Conservation (phyloP, 2,329 filamentous ascomycete species). For the Aspergillus sp. region DNA sequence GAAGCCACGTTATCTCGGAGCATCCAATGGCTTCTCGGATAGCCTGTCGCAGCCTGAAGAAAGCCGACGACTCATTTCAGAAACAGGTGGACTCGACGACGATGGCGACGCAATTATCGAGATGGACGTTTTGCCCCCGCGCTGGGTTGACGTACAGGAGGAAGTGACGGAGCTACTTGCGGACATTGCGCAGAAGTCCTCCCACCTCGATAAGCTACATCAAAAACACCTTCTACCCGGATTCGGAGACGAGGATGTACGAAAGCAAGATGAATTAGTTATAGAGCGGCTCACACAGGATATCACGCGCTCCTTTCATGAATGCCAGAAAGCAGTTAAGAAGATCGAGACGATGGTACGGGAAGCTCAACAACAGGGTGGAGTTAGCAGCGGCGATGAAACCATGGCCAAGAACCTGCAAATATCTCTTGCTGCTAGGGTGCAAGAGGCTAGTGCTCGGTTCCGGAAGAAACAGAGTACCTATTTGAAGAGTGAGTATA, state of each 20-base stretch:
- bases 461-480: constrained; percentile 98
- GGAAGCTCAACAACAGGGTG: constrained; percentile 70
- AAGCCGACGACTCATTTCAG: constrained; percentile 80
- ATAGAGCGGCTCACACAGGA: constrained; percentile 89
- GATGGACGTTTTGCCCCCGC: constrained; percentile 93
- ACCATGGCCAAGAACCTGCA: constrained; percentile 96
- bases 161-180: constrained; percentile 83
- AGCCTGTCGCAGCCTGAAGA: constrained; percentile 64
- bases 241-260: constrained; percentile 92
- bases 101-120: constrained; percentile 95
- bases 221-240: constrained; percentile 96
- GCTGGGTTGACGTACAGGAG: constrained; percentile 94
- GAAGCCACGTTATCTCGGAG: constrained; percentile 69
- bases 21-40: constrained; percentile 63
- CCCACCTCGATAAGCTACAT: constrained; percentile 85
- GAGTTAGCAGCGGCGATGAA: constrained; percentile 80
- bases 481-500: constrained; percentile 80
- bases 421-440: constrained; percentile 80
- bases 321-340: constrained; percentile 86
- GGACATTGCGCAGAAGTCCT: constrained; percentile 78
- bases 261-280: constrained; percentile 80
- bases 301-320: constrained; percentile 85
- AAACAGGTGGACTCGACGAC: constrained; percentile 68
- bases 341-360: constrained; percentile 83
- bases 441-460: constrained; percentile 86